These are phyloP conservation scores for Oryza rufipogon DNA, from an alignment of 176 grass and related monocot species.

Conservation along the genomic window DNA sequence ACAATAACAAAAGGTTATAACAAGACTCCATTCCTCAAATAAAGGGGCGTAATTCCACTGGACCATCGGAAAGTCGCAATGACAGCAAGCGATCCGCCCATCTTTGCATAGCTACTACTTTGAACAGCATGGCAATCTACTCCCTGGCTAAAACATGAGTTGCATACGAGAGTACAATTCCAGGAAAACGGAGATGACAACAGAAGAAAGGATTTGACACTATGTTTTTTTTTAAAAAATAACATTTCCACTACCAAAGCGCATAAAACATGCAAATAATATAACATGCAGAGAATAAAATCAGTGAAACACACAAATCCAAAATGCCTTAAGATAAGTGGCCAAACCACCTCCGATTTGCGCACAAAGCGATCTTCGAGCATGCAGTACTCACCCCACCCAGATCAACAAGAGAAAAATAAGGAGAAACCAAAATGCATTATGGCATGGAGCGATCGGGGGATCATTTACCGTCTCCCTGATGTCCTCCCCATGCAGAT, in stretches of 20 bases:
- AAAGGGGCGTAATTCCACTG: not conserved
- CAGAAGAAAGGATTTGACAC: slow-evolving; percentile 13
- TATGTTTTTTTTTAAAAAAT: not conserved
- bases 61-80: not conserved
- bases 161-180: not conserved
- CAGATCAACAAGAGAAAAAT: slow-evolving; percentile 1
- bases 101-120: not conserved
- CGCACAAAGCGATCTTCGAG: not conserved
- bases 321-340: not conserved
- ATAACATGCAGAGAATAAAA: not conserved
- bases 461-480: slow-evolving; percentile 66
- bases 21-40: not conserved
- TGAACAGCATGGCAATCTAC: not conserved
- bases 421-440: not conserved
- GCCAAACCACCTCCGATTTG: not conserved
- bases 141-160: not conserved
- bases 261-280: not conserved
- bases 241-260: not conserved
- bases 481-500: slow-evolving; percentile 70
- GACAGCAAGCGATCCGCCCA: not conserved
- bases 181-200: slow-evolving; percentile 11
- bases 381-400: not conserved
- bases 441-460: not conserved
- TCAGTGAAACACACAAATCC: not conserved
- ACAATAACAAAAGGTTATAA: not conserved